Percentiles rank a stretch among this genome's conserved stretches.
phyloP scores from a whole-genome alignment of 306 rosid genomes.

The Styphnolobium japonicum region DNA sequence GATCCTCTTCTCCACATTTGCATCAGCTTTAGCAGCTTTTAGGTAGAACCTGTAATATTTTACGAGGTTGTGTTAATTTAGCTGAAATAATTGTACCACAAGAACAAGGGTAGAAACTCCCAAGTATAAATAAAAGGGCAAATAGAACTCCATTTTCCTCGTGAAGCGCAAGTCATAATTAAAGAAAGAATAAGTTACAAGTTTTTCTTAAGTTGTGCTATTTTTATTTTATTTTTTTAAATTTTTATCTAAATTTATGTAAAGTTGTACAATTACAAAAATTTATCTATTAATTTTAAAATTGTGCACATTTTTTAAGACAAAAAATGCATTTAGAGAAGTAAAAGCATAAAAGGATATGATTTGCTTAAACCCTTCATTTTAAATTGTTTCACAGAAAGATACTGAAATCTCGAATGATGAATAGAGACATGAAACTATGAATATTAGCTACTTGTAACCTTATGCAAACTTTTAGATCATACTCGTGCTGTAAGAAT shows the following conservation, averaged over 20 bases:
- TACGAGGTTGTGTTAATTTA: neutral
- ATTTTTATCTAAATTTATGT: too few relatives aligned
- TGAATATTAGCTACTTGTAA: neutral
- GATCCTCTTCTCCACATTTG: conserved; percentile 65
- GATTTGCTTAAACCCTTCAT: neutral
- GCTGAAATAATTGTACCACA: too few relatives aligned
- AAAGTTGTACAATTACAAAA: neutral
- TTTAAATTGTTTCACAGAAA: neutral
- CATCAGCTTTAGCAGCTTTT: conserved; percentile 72
- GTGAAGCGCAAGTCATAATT: neutral
- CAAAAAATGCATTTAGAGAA: neutral
- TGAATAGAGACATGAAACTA: neutral
- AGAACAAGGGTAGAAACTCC: too few relatives aligned
- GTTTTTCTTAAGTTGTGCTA: neutral
- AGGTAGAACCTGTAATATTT: conserved; percentile 69
- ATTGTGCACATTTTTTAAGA: neutral
- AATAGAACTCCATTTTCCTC: neutral
- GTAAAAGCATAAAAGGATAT: neutral
- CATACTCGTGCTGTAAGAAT: conserved; percentile 10
- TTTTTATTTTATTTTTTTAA: too few relatives aligned
- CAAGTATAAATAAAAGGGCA: neutral
- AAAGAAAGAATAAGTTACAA: neutral
- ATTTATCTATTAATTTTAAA: neutral
- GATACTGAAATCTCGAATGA: neutral
- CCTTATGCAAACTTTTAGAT: neutral